Base-by-base conservation (phyloP, 1,284 basidiomycete species). In the Boletus semigastroideus region DNA sequence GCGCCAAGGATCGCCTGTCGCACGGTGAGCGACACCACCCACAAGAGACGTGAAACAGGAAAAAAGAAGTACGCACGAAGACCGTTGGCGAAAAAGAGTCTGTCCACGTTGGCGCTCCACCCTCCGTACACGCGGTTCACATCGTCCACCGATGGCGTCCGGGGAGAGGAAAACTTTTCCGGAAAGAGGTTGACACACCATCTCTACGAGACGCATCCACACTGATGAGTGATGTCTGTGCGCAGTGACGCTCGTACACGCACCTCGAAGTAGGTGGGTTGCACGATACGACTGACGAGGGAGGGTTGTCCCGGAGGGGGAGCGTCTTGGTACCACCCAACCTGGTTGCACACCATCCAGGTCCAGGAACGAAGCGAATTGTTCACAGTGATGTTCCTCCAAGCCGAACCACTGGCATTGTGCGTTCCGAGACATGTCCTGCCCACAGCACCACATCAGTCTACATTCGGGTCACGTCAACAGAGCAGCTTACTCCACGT, bases 31-130 rank as follows among this genome's bases (percentile, higher is more conserved):
- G 9, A 14, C 36, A 37, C n/a, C 8, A n/a, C 17, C 16, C 9
- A 17, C n/a, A 36, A n/a, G 8, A 34, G 22, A 34, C 34, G 22
- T 22, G 5, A 34, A 14, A 10, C 14, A 17, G 33, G 33, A 17
- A 11, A 11, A 19, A 37, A 42, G 16, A 27, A 39, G 42, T 5
- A 75, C 83, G 54, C 59, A 86, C 86, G 79, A 42, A 74, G 67
- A 39, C 84, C 85, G 49, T 84, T 88, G 20, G 82, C 83, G 59
- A 87, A 86, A 76, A 89, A 86, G 1, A 90, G 68, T 17, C 78
- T 74, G 47, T 81, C 69, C 41, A 78, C 70, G 20, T 72, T 69
- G 25, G 85, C 76, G 60, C 82, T 70, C 84, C 86, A 89, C 3
- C 87, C 87, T 10, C 69, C 62, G 66, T 86, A 87, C n/a, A 67